phyloP scores from a whole-genome alignment of 352 stramenopile genomes.

The Phytopythium litorale region DNA sequence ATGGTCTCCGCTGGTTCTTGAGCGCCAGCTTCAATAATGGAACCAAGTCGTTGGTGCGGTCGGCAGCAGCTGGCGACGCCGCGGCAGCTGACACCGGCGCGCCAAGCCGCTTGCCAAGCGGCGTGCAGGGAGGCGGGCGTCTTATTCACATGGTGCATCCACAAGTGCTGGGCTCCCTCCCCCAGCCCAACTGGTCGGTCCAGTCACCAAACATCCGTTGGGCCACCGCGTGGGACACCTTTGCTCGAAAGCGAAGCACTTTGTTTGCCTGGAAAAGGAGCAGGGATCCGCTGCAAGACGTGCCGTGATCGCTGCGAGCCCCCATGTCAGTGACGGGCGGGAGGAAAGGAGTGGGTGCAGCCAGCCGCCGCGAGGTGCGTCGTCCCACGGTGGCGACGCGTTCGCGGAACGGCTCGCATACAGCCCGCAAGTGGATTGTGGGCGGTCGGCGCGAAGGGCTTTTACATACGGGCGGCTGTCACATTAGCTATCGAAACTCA shows the following conservation, averaged over 20 bases:
- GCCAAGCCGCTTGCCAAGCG: too few species aligned
- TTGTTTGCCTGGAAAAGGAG: too few species aligned
- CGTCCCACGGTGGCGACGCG: neutral
- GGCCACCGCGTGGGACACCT: too few species aligned
- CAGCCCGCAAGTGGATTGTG: neutral
- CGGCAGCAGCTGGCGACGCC: neutral
- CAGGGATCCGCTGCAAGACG: neutral
- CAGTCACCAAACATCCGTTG: too few species aligned
- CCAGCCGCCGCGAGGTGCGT: neutral
- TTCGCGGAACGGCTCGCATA: neutral
- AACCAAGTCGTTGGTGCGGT: too few species aligned
- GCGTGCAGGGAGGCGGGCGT: neutral
- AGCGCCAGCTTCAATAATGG: too few species aligned
- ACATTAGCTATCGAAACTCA: neutral
- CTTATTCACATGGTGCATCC: too few species aligned
- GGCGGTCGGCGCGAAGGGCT: constrained; percentile 2
- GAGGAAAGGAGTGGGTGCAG: neutral
- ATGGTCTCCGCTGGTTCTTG: neutral
- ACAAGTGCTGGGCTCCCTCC: too few species aligned
- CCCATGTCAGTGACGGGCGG: too few species aligned
- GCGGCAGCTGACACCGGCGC: neutral
- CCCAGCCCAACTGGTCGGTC: too few species aligned
- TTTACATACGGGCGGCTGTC: neutral
- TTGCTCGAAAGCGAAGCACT: too few species aligned
- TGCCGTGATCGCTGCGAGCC: too few species aligned